A percentile compares a stretch with the other conserved stretches of the same genome.
Conservation (phyloP, 768 basidiomycete genomes). For the Kwoniella sp. region DNA sequence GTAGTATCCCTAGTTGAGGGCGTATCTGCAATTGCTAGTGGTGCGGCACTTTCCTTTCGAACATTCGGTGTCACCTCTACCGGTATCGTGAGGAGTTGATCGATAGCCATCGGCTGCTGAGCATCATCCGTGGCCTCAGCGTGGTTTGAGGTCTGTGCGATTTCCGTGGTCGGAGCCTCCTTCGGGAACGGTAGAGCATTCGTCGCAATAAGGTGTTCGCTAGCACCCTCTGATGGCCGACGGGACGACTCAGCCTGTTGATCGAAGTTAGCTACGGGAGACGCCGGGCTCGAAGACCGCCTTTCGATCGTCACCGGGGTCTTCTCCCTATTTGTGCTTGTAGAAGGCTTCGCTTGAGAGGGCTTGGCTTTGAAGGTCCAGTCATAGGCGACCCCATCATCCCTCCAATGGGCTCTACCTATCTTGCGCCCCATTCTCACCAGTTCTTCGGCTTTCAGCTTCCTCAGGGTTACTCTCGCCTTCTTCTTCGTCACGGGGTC, state of each 20-base stretch:
- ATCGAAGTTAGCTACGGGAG: not conserved
- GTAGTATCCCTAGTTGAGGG: no score
- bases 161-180: no score
- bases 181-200: not conserved
- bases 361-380: constrained; percentile 7
- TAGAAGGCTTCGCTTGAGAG: not conserved
- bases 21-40: no score
- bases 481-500: not conserved
- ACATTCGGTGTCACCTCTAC: no score
- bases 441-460: not conserved
- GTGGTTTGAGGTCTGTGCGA: no score
- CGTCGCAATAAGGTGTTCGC: not conserved
- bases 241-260: not conserved
- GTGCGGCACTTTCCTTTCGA: no score
- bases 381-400: constrained; percentile 26
- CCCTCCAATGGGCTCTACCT: constrained; percentile 16
- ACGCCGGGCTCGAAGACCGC: not conserved
- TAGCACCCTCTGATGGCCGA: not conserved
- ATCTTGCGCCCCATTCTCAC: constrained; percentile 15
- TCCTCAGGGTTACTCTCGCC: constrained; percentile 9
- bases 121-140: no score
- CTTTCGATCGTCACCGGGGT: not conserved
- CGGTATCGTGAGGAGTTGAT: no score
- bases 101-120: no score
- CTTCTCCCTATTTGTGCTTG: not conserved